Conservation (phyloP, 768 basidiomycete species). For the Leucosporidium scottii region DNA sequence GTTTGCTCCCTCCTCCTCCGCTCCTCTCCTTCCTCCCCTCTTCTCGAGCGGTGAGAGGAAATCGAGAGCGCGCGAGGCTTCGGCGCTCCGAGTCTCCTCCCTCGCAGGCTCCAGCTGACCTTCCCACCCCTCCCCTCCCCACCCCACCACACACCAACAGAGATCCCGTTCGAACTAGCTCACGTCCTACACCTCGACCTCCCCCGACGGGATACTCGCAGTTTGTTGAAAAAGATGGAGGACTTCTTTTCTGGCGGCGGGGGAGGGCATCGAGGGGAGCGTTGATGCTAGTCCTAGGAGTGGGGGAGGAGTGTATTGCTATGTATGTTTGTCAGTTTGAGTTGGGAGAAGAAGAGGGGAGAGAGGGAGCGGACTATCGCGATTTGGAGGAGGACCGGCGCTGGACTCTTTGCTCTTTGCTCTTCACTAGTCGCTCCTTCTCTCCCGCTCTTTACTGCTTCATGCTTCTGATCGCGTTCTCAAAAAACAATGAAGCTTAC, state of each 20-base stretch:
- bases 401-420: too few species aligned
- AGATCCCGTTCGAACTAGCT: slow-evolving; percentile 24
- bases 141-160: background rate
- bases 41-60: too few species aligned
- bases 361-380: too few species aligned
- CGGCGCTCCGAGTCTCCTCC: too few species aligned
- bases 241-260: background rate
- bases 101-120: too few species aligned
- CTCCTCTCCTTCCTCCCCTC: background rate
- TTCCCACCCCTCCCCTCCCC: background rate
- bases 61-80: too few species aligned
- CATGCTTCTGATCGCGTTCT: too few species aligned
- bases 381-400: too few species aligned
- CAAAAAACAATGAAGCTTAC: background rate
- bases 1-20: background rate
- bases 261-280: too few species aligned
- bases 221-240: too few species aligned
- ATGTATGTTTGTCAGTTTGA: background rate
- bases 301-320: background rate
- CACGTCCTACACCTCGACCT: slow-evolving; percentile 17
- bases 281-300: too few species aligned
- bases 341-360: too few species aligned
- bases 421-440: background rate
- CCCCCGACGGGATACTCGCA: background rate
- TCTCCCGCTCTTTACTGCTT: background rate